Base-by-base conservation (phyloP, 2,329 filamentous ascomycete genomes). In the Paracoccidioides brasiliensis region DNA sequence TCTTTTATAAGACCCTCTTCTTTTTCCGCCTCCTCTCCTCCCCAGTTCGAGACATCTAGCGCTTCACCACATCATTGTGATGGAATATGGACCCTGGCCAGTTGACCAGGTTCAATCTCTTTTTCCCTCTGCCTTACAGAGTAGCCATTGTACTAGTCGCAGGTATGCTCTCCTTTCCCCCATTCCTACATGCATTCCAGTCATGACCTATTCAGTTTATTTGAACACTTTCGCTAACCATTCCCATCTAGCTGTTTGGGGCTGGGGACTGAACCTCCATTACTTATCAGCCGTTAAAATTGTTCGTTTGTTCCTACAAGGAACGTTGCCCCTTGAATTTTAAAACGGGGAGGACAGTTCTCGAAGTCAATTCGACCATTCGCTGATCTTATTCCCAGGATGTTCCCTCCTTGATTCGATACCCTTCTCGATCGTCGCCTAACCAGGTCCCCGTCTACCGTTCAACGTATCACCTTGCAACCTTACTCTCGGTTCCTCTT, bases 211-310 rank as follows among this genome's bases (percentile, higher is more conserved):
- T 38, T 28, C 42, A n/a, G 12, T 35, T 28, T 1, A 7, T 5
- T 10, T 4, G 10, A 30, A 15, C 10, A 28, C 28, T n/a, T 40
- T n/a, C 28, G 38, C 28, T 52, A 42, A 52, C 50, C n/a, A 3
- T 3, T 8, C 5, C 46, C 28, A 35, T 30, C 58, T 62, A 94
- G 90, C 88, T 63, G 84, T 95, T 66, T 97, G 91, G 91, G 90
- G 88, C 69, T 98, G 91, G 90, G 90, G 85, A 61, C 72, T 86
- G 63, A 97, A 96, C 74, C 81, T 97, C 43, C 90, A 96, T 68
- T 90, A 88, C 73, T 83, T 97, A 58, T 79, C 85, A 64, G 73
- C 82, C 57, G 77, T 83, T 65, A 86, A 86, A 68, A 94, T 98
- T 74, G 81, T 83, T 71, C 58, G 77, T 68, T 49, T 55, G 35